Base-by-base conservation (phyloP, 768 basidiomycete species). In the Rossbeevera mucosa region DNA sequence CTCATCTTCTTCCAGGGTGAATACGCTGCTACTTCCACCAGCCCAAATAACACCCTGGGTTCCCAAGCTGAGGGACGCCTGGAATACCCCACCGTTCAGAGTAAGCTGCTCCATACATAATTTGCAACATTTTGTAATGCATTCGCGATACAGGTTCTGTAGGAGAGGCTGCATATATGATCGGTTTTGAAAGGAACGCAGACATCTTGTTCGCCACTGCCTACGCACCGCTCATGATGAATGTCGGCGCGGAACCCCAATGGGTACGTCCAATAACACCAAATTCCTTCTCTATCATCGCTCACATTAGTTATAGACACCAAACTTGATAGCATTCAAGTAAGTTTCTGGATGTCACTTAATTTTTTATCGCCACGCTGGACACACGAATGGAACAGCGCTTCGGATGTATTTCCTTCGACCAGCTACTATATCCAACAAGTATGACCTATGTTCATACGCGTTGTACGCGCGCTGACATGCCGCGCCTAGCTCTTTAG, bases 161-260 rank as follows among this genome's bases (percentile, higher is more conserved):
- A 1, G 78, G 76, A 14, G 85, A 86, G 61, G 85, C 83, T 2
- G 80, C 80, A 1, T 86, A 79, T 61, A 84, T 85, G 83, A 85
- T 80, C 1, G 83, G 84, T 4, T 59, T 85, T 7, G 83, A 86
- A 52, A 65, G 75, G 28, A 82, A 83, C 54, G 73, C 75, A 5
- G 81, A 85, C 64, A 79, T 78, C 61, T 81, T 83, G 6, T 86
- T 86, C 59, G 77, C 75, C 18, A 76, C 83, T 1, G 76, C 82
- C 4, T 86, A 85, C 66, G 81, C 83, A 0, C 82, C 84, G 7
- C 67, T 85, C 2, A 62, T 86, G 40, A 74, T 74, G 38, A 78
- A 83, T 59, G 72, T 80, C 16, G 33, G 2, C 33, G 74, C 71
- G 48, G 68, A 72, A 28, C 72, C 77, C 16, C 80, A 83, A 74